Conservation (phyloP, 2,329 filamentous ascomycete species). For the Simplicillium aogashimaense region DNA sequence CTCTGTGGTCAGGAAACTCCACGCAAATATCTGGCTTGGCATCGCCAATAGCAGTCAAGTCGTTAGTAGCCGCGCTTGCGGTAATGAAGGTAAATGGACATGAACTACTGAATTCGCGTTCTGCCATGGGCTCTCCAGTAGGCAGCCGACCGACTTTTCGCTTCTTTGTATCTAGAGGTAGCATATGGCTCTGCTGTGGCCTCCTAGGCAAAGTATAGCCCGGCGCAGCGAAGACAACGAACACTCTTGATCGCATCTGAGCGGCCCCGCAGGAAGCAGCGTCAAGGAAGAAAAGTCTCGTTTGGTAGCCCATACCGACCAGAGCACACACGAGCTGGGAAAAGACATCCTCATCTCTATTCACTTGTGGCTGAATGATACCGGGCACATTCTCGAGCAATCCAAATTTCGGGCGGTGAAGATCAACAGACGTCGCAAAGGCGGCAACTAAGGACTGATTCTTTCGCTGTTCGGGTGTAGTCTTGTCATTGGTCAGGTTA, state of each 20-base stretch:
- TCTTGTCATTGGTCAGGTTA: slow-evolving; percentile 45
- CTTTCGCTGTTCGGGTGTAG: slow-evolving; percentile 44
- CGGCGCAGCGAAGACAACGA: slow-evolving; percentile 62
- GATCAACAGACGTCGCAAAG: slow-evolving; percentile 63
- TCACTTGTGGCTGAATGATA: slow-evolving; percentile 43
- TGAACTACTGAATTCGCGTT: slow-evolving; percentile 25
- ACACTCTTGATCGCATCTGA: slow-evolving; percentile 57
- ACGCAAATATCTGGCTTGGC: slow-evolving; percentile 52
- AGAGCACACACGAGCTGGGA: slow-evolving; percentile 64
- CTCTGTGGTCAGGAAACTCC: slow-evolving; percentile 57
- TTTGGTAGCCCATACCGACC: slow-evolving; percentile 70
- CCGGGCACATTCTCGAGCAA: slow-evolving; percentile 67
- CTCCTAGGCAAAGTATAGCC: slow-evolving; percentile 44
- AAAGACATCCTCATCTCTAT: slow-evolving; percentile 53
- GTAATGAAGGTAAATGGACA: slow-evolving; percentile 53
- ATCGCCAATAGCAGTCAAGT: slow-evolving; percentile 55
- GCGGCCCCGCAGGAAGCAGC: slow-evolving; percentile 59
- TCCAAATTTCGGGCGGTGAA: slow-evolving; percentile 66
- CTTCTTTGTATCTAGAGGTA: slow-evolving; percentile 26
- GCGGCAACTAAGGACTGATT: slow-evolving; percentile 73
- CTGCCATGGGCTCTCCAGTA: slow-evolving; percentile 50
- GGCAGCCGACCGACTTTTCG: slow-evolving; percentile 44
- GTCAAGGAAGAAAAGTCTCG: slow-evolving; percentile 57
- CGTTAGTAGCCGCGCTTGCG: slow-evolving; percentile 40
- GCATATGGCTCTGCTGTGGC: slow-evolving; percentile 53